Conservation (phyloP, 129 eudicot genomes). For the Chrysanthemum makinoi region DNA sequence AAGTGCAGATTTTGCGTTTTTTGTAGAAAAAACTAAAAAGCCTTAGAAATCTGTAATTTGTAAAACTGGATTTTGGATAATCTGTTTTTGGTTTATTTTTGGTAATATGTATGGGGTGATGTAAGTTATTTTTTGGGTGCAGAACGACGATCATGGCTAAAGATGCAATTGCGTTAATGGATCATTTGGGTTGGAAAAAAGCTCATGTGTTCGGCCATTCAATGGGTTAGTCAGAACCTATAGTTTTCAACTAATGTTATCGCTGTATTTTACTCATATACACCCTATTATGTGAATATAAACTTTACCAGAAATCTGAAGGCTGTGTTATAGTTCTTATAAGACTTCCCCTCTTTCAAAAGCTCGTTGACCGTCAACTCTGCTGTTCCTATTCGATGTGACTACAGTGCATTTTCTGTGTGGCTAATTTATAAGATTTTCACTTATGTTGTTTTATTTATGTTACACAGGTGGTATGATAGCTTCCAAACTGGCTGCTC, state of each 20-base stretch:
- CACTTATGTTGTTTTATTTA: conserved; percentile 10
- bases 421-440: conserved; percentile 1
- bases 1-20: too few species aligned
- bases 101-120: not conserved
- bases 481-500: conserved; percentile 84
- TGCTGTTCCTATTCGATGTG: not conserved
- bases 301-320: not conserved
- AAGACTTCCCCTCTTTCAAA: not conserved
- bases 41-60: not conserved
- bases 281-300: not conserved
- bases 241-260: conserved; percentile 9
- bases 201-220: conserved; percentile 99
- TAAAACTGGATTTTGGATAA: not conserved
- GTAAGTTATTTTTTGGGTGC: conserved; percentile 25
- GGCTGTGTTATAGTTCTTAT: not conserved
- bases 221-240: conserved; percentile 67
- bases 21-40: too few species aligned
- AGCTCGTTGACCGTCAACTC: not conserved
- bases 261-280: conserved; percentile 4
- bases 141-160: conserved; percentile 94
- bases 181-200: conserved; percentile 91
- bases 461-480: conserved; percentile 81
- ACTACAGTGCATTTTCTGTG: not conserved
- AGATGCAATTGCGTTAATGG: conserved; percentile 92
- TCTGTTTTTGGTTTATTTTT: not conserved